Evolutionary conservation across 2,329 filamentous ascomycete species (phyloP).

Genomic region (Aspergillus cejpii): DNA sequence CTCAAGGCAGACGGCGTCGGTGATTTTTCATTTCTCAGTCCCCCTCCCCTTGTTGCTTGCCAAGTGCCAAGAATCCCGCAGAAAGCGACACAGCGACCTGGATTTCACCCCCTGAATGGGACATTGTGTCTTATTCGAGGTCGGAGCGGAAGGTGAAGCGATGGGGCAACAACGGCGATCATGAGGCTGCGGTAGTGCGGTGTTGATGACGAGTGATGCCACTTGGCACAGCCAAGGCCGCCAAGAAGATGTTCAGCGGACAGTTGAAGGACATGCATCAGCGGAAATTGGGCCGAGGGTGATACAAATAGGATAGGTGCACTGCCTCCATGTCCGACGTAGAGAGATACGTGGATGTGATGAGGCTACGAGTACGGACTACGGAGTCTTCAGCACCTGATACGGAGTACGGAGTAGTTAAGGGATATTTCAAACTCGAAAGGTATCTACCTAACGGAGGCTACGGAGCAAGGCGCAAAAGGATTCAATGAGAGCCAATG

Average conservation of each 20-base stretch:
- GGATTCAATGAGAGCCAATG: not conserved
- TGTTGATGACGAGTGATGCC: slow-evolving; percentile 2
- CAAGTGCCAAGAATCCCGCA: slow-evolving; percentile 29
- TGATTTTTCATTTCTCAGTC: slow-evolving; percentile 3
- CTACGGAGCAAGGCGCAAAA: not conserved
- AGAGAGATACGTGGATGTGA: not conserved
- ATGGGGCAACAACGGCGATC: slow-evolving; percentile 12
- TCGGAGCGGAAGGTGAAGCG: not conserved
- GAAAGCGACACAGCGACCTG: slow-evolving; percentile 8
- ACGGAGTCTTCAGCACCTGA: too few relatives aligned
- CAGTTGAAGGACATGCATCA: not conserved
- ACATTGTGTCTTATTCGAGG: not conserved
- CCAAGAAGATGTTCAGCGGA: slow-evolving; percentile 4
- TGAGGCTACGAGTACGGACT: not conserved
- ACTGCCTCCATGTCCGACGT: not conserved
- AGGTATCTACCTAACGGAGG: too few relatives aligned
- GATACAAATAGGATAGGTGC: not conserved
- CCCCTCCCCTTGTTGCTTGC: slow-evolving; percentile 22
- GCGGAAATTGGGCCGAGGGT: not conserved
- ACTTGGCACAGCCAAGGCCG: slow-evolving; percentile 2
- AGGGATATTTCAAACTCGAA: too few relatives aligned
- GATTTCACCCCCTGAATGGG: too few relatives aligned
- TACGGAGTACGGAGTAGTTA: too few relatives aligned
- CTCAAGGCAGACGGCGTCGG: slow-evolving; percentile 1
- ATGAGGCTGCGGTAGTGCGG: slow-evolving; percentile 2